Base-by-base conservation (phyloP, 2,329 filamentous ascomycete species). In the Aspergillus quadricinctus region DNA sequence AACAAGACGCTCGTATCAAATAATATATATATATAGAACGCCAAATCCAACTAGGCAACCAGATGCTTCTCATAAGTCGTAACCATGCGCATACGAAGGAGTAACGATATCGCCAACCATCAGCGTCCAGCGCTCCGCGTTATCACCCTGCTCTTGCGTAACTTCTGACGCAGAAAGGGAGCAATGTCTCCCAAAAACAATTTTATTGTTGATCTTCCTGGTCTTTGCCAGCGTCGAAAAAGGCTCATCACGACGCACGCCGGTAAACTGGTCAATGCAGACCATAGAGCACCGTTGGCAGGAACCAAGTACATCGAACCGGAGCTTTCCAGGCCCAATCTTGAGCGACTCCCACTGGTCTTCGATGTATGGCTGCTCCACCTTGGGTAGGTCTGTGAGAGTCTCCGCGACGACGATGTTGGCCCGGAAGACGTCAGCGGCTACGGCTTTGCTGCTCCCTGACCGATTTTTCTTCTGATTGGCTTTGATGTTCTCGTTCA, bases 211-310 rank as follows among this genome's bases (percentile, higher is more conserved):
- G 61, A 90, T 86, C 55, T 90, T 84, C 63, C 94, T 83, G 10
- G 90, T 96, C 78, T 95, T 96, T 1, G 89, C 88, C 57, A 99
- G 76, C 0, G 92, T 97, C 3, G 89, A 83, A 68, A 94, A 96
- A 0, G 94, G 94, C 72, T 97, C 94, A 60, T 91, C 85, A 61
- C 86, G 85, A 70, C 86, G 89, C 60, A 85, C 81, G 0, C 86
- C 92, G 11, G 88, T 96, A 49, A 85, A 79, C 71, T 97, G 94
- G 67, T 99, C 87, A 48, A 97, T 85, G 69, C 93, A 97, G 9
- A 99, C 88, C 92, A 99, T 97, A 71, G 96, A 92, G 65, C 94
- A 99, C 57, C 94, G 80, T 58, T 91, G 84, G 67, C 94, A 99
- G 3, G 89, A 84, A 0, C 92, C 93, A 4, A 97, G 76, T 66